Evolutionary conservation across 2,329 filamentous ascomycete genomes (phyloP).

Genomic region (Paraphaeosphaeria sporulosa): DNA sequence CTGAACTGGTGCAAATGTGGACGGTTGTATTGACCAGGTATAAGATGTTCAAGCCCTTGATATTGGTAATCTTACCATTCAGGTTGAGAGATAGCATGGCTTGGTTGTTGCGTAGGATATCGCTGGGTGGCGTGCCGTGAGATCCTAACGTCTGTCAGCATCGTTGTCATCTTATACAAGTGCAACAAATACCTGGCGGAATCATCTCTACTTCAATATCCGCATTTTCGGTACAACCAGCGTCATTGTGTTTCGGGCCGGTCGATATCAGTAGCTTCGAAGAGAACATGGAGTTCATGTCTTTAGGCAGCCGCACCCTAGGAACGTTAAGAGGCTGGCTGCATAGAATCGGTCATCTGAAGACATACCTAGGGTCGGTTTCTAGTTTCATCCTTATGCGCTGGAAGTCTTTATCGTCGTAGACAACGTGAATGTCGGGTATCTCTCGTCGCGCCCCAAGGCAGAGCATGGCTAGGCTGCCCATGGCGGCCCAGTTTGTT

Average conservation of each 20-base stretch:
- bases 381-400: slow-evolving; percentile 39
- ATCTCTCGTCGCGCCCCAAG: slow-evolving; percentile 40
- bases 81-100: slow-evolving; percentile 34
- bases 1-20: slow-evolving; percentile 32
- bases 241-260: slow-evolving; percentile 40
- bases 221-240: slow-evolving; percentile 32
- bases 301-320: slow-evolving; percentile 37
- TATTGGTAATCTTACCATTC: slow-evolving; percentile 32
- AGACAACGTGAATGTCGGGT: slow-evolving; percentile 43
- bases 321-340: slow-evolving; percentile 24
- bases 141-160: slow-evolving; percentile 30
- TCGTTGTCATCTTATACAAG: too few relatives aligned
- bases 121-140: slow-evolving; percentile 36
- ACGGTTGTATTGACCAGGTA: slow-evolving; percentile 38
- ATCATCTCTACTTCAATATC: slow-evolving; percentile 42
- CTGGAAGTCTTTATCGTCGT: slow-evolving; percentile 41
- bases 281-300: slow-evolving; percentile 41
- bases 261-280: slow-evolving; percentile 41
- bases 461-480: slow-evolving; percentile 42
- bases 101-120: slow-evolving; percentile 32
- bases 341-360: not conserved
- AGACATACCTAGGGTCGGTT: slow-evolving; percentile 34
- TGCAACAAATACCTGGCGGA: slow-evolving; percentile 32
- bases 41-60: slow-evolving; percentile 40
- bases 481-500: slow-evolving; percentile 40